These are phyloP conservation scores for Closterium sp. DNA, from an alignment of 139 green algal species.

Conservation along the genomic window DNA sequence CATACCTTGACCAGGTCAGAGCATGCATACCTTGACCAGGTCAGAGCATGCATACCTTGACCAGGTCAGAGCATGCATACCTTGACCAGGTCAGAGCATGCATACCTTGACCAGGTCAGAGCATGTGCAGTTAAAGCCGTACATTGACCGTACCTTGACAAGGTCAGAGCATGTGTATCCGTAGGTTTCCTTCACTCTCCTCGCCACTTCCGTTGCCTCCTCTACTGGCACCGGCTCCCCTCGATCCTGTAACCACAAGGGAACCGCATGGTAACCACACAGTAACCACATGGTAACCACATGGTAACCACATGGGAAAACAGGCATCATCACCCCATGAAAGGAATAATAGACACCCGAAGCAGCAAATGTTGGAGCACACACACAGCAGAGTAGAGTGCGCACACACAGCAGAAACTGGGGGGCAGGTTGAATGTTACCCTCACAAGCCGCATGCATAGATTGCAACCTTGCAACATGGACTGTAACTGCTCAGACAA, in stretches of 20 bases:
- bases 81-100: not conserved
- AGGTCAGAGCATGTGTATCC: slow-evolving; percentile 73
- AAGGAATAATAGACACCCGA: no score
- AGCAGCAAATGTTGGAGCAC: no score
- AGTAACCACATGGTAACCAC: not conserved
- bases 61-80: no score
- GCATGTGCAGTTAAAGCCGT: no score
- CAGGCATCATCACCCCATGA: not conserved
- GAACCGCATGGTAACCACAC: not conserved
- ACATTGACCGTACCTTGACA: slow-evolving; percentile 29
- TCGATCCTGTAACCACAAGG: slow-evolving; percentile 38
- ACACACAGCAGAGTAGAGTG: no score
- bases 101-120: not conserved
- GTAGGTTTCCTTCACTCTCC: slow-evolving; percentile 70
- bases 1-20: no score
- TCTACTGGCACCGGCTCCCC: slow-evolving; percentile 68
- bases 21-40: not conserved
- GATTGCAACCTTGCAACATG: no score
- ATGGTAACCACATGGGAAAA: not conserved
- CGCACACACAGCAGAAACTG: no score
- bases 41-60: not conserved
- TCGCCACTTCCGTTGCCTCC: slow-evolving; percentile 63
- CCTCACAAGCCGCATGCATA: no score
- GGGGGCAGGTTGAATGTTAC: no score
- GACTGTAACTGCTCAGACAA: no score